phyloP scores from a whole-genome alignment of 805 yeast genomes.

The Vanderwaltozyma yarrowii region DNA sequence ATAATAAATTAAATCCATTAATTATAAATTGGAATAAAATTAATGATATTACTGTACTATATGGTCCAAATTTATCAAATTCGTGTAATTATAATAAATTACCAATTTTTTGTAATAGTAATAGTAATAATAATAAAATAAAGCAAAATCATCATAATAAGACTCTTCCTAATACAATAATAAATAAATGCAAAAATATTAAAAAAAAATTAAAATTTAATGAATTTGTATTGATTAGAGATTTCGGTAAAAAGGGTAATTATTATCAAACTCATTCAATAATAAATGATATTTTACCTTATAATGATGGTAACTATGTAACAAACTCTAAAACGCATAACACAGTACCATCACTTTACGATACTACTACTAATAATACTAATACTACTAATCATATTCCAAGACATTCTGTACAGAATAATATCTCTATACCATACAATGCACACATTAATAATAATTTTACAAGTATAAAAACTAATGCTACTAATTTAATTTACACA shows the following conservation, averaged over 20 bases:
- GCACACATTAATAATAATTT: no score
- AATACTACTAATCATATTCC: no score
- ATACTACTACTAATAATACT: neutral
- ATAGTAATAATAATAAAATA: neutral
- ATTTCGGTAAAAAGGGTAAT: conserved; percentile 16
- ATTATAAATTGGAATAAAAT: conserved; percentile 91
- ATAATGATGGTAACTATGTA: no score
- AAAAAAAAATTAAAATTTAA: conserved; percentile 16
- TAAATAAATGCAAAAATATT: neutral
- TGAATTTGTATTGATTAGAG: conserved; percentile 15
- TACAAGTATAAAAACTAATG: no score
- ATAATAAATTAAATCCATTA: conserved; percentile 67
- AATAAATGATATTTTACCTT: conserved; percentile 14
- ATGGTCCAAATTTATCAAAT: conserved; percentile 54
- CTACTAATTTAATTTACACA: no score
- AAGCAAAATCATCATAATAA: neutral
- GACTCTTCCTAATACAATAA: neutral
- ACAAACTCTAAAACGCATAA: no score
- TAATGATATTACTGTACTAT: conserved; percentile 88
- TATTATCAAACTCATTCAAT: conserved; percentile 12
- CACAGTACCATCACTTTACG: no score
- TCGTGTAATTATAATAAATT: neutral
- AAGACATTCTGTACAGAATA: no score
- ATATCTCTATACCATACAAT: no score
- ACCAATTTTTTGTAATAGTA: neutral